Percentiles rank a stretch among this genome's conserved stretches.
Conservation (phyloP, 1,284 basidiomycete genomes). For the Tremellales sp. region DNA sequence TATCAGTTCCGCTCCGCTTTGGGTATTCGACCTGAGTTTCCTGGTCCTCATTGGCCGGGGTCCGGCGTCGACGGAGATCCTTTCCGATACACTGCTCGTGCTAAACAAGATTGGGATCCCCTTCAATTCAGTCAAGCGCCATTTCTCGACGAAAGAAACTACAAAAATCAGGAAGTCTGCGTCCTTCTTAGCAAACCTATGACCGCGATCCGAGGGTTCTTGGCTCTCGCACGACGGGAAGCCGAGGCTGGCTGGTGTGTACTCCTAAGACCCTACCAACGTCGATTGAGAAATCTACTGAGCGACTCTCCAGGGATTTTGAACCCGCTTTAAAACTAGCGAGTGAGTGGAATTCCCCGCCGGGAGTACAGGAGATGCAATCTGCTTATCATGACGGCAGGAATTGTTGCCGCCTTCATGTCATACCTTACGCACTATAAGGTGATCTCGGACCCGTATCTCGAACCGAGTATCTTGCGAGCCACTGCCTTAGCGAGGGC, state of each 20-base stretch:
- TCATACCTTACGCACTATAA: slow-evolving; percentile 27
- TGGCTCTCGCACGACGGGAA: slow-evolving; percentile 34
- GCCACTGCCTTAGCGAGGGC: slow-evolving; percentile 27
- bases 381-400: slow-evolving; percentile 5
- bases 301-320: slow-evolving; percentile 31
- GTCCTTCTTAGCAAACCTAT: slow-evolving; percentile 29
- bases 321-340: slow-evolving; percentile 26
- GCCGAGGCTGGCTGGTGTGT: slow-evolving; percentile 29
- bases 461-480: slow-evolving; percentile 9
- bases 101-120: not conserved
- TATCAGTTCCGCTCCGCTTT: slow-evolving; percentile 29
- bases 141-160: slow-evolving; percentile 2
- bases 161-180: slow-evolving; percentile 30
- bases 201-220: slow-evolving; percentile 30
- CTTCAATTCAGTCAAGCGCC: no score
- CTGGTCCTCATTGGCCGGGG: slow-evolving; percentile 33
- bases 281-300: slow-evolving; percentile 5
- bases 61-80: slow-evolving; percentile 12
- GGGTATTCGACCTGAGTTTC: slow-evolving; percentile 19
- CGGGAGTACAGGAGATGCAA: not conserved
- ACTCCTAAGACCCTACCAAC: not conserved
- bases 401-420: slow-evolving; percentile 35
- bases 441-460: slow-evolving; percentile 25
- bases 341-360: slow-evolving; percentile 13
- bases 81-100: slow-evolving; percentile 14